phyloP scores from a whole-genome alignment of 768 basidiomycete species.

The Pleurotus citrinopileatus region DNA sequence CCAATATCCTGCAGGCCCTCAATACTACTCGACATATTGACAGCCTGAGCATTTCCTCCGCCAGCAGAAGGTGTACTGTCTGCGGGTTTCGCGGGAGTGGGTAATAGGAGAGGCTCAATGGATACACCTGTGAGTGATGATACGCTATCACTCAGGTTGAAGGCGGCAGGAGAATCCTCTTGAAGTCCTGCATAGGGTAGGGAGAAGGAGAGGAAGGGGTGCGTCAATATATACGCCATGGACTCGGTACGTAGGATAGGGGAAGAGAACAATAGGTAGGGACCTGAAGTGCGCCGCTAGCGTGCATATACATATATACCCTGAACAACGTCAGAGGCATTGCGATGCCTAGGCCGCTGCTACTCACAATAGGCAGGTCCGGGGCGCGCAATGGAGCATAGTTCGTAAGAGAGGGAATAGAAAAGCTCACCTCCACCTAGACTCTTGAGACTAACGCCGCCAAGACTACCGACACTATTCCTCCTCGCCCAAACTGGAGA shows the following conservation, averaged over 20 bases:
- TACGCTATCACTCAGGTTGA: slow-evolving; percentile 13
- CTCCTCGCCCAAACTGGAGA: slow-evolving; percentile 23
- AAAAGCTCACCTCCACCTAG: not conserved
- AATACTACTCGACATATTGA: slow-evolving; percentile 25
- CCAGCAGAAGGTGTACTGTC: slow-evolving; percentile 29
- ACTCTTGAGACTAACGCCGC: not conserved
- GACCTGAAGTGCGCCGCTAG: no score
- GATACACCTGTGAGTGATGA: slow-evolving; percentile 19
- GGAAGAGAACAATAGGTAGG: no score
- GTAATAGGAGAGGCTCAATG: slow-evolving; percentile 52
- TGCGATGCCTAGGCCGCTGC: no score
- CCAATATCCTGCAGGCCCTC: slow-evolving; percentile 55
- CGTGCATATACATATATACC: no score
- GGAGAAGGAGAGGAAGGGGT: not conserved
- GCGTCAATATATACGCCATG: not conserved
- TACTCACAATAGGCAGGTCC: no score
- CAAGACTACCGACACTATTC: not conserved
- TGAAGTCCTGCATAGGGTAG: slow-evolving; percentile 2
- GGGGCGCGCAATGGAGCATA: no score
- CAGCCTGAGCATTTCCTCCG: no score
- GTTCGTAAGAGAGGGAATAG: not conserved
- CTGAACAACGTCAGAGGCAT: no score
- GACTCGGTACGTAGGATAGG: no score
- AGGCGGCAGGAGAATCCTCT: not conserved
- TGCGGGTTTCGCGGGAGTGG: slow-evolving; percentile 24